A percentile compares a stretch with the other conserved stretches of the same genome.
Evolutionary conservation across 179 eudicot species (phyloP).

Genomic region (Sideroxylon spinosum): DNA sequence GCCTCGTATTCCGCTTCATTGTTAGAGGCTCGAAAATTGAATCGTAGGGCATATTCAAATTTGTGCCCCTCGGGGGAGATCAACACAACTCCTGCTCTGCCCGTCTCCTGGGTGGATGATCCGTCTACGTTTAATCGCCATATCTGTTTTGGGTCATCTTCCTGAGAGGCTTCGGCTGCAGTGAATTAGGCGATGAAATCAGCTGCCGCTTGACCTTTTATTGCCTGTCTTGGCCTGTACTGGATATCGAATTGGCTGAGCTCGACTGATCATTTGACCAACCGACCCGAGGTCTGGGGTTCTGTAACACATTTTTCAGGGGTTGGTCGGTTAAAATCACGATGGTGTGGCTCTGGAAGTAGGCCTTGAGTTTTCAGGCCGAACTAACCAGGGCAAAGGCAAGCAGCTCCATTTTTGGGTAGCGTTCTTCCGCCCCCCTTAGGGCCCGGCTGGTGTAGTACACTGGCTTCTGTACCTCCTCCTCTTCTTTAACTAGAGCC

Average conservation of each 20-base stretch:
- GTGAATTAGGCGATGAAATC: too few species aligned
- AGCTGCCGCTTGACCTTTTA: too few species aligned
- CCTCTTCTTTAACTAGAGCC: background rate
- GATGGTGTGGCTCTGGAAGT: background rate
- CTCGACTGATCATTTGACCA: background rate
- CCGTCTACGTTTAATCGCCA: too few species aligned
- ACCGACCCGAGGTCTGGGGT: background rate
- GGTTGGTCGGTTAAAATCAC: background rate
- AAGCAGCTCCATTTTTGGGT: background rate
- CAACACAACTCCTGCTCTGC: too few species aligned
- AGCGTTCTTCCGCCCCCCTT: background rate
- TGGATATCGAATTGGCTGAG: background rate
- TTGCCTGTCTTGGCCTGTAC: background rate
- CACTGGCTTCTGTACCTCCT: background rate
- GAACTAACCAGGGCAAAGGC: background rate
- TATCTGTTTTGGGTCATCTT: accelerated
- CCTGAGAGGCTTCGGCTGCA: too few species aligned
- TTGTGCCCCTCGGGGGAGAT: too few species aligned
- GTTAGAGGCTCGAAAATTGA: too few species aligned
- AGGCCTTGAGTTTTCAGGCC: background rate
- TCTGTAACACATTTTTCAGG: background rate
- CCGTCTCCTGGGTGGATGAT: too few species aligned
- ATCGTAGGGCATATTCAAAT: too few species aligned
- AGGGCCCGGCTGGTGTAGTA: background rate
- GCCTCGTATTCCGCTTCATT: too few species aligned